A percentile compares a stretch with the other conserved stretches of the same genome.
Evolutionary conservation across 2,329 filamentous ascomycete species (phyloP).

Genomic region (Epichloe typhina): DNA sequence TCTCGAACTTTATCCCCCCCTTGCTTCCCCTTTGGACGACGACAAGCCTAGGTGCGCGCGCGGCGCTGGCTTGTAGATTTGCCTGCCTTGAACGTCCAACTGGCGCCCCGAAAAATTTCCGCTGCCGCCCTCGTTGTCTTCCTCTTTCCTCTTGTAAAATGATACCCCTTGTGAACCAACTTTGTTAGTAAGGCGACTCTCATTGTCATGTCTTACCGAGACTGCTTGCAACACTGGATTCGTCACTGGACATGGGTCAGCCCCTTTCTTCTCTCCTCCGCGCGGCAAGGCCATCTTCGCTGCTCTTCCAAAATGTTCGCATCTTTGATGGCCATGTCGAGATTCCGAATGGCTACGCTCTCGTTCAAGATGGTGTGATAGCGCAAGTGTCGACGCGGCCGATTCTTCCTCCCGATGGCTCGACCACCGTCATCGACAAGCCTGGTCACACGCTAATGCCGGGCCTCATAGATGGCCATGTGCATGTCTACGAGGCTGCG

Average conservation of each 20-base stretch:
- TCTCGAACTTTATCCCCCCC: too few species aligned
- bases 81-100: not conserved
- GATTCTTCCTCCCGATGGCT: slow-evolving; percentile 8
- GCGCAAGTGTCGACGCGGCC: slow-evolving; percentile 9
- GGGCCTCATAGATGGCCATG: slow-evolving; percentile 36
- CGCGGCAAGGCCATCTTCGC: slow-evolving; percentile 1
- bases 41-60: too few species aligned
- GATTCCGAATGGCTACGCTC: slow-evolving; percentile 26
- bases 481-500: slow-evolving; percentile 30
- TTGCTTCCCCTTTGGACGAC: not conserved
- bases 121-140: too few species aligned
- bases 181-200: not conserved
- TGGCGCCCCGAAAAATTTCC: too few species aligned
- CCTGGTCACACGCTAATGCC: slow-evolving; percentile 33
- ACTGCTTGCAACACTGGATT: not conserved
- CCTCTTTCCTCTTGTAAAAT: not conserved
- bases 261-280: not conserved
- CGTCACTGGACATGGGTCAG: slow-evolving; percentile 1
- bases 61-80: not conserved
- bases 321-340: slow-evolving; percentile 32
- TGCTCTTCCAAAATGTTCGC: slow-evolving; percentile 18
- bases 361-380: slow-evolving; percentile 28
- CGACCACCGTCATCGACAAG: slow-evolving; percentile 21
- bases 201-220: not conserved
- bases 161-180: not conserved